phyloP scores from a whole-genome alignment of 176 grass and related monocot genomes.

The Triticum aestivum region DNA sequence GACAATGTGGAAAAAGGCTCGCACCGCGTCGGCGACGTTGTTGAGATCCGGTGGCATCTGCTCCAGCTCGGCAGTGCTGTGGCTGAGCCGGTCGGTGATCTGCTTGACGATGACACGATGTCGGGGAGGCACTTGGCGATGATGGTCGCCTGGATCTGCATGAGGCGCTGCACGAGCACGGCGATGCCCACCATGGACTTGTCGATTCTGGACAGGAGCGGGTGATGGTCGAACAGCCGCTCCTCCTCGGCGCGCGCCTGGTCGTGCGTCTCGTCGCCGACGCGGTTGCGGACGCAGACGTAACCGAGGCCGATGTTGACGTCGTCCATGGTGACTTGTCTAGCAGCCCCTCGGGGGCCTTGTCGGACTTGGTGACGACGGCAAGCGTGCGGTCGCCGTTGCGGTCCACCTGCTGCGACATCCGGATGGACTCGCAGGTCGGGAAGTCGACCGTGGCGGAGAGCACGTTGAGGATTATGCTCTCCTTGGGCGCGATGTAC shows the following conservation, averaged over 20 bases:
- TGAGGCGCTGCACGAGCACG: constrained; percentile 39
- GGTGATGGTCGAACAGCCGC: constrained; percentile 28
- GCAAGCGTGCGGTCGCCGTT: constrained; percentile 57
- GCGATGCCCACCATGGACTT: constrained; percentile 56
- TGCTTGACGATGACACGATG: constrained; percentile 58
- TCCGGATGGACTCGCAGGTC: constrained; percentile 64
- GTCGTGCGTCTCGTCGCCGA: constrained; percentile 60
- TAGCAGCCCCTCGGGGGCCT: constrained; percentile 52
- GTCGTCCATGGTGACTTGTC: constrained; percentile 73
- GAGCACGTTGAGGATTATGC: constrained; percentile 65
- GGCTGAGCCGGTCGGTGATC: constrained; percentile 56
- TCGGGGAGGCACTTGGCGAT: constrained; percentile 52
- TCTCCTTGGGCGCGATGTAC: constrained; percentile 63
- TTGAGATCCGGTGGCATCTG: constrained; percentile 50
- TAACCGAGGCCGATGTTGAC: constrained; percentile 63
- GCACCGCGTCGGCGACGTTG: constrained; percentile 34
- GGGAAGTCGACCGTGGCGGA: constrained; percentile 67
- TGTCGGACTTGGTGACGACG: constrained; percentile 67
- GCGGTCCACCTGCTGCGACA: constrained; percentile 68
- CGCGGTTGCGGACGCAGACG: constrained; percentile 67
- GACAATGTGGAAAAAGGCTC: constrained; percentile 32
- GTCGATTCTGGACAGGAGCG: constrained; percentile 40
- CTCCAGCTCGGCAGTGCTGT: constrained; percentile 38
- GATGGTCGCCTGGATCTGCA: constrained; percentile 39
- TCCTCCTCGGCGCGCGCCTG: constrained; percentile 45